Percentiles rank a stretch among this genome's conserved stretches.
Evolutionary conservation across 202 grass and related monocot genomes (phyloP).

Genomic region (Musa balbisiana): DNA sequence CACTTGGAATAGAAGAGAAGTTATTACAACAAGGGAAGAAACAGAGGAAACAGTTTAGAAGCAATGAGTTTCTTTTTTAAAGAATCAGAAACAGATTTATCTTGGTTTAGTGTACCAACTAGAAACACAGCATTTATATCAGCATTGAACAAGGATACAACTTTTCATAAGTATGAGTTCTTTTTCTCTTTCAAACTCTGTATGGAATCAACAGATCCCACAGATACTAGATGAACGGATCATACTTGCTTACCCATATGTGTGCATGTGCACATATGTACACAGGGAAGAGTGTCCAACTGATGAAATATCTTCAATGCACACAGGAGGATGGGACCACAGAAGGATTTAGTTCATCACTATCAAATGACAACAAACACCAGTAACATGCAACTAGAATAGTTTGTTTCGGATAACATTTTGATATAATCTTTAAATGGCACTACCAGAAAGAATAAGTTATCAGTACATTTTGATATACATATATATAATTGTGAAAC

Average conservation of each 20-base stretch:
- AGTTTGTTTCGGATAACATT: neutral
- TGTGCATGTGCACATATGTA: too few relatives aligned
- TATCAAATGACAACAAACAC: neutral
- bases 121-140: neutral
- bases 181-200: neutral
- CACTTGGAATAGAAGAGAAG: neutral
- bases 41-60: neutral
- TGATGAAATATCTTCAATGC: too few relatives aligned
- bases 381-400: neutral
- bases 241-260: too few relatives aligned
- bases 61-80: neutral
- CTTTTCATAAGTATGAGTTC: neutral
- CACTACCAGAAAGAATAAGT: neutral
- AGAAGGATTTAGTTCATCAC: neutral
- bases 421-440: neutral
- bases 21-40: neutral
- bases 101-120: neutral
- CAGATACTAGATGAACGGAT: neutral
- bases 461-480: neutral
- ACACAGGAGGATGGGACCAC: neutral
- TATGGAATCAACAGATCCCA: neutral
- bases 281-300: too few relatives aligned
- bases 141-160: neutral
- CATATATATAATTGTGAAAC: too few relatives aligned
- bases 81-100: neutral